phyloP scores from a whole-genome alignment of 202 grass and related monocot genomes.

The Dendrocalamus latiflorus region DNA sequence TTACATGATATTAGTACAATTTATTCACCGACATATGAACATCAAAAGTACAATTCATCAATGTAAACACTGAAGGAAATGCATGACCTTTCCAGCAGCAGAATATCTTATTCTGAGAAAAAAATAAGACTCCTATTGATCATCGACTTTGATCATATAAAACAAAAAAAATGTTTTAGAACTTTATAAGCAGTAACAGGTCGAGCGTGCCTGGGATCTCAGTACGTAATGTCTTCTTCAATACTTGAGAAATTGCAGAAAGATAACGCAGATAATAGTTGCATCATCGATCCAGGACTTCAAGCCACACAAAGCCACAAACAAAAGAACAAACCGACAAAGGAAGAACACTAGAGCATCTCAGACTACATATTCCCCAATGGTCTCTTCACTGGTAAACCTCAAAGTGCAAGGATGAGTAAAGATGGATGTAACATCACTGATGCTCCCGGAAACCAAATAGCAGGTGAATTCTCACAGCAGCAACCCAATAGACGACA shows the following conservation, averaged over 20 bases:
- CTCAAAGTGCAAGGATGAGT: conserved; percentile 38
- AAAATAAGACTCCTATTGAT: not conserved
- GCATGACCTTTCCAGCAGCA: not conserved
- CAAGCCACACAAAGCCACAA: not conserved
- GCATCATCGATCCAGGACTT: conserved; percentile 13
- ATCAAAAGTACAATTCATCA: not conserved
- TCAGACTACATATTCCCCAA: conserved; percentile 26
- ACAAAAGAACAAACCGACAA: not conserved
- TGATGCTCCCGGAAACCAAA: not conserved
- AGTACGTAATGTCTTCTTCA: conserved; percentile 23
- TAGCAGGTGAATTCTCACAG: not conserved
- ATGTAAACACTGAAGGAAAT: not conserved
- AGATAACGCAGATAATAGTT: conserved; percentile 41
- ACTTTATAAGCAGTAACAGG: not conserved
- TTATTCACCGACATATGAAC: not conserved
- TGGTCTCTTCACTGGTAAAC: conserved; percentile 12
- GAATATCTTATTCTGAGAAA: not conserved
- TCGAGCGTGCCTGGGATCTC: conserved; percentile 3
- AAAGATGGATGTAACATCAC: conserved; percentile 22
- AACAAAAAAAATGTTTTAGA: not conserved
- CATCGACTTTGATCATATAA: not conserved
- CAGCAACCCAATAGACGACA: not conserved
- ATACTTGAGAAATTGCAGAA: conserved; percentile 8
- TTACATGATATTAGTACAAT: not conserved
- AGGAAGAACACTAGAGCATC: not conserved